Conservation (phyloP, 768 basidiomycete species). For the Leccinum olivaceopallidum region DNA sequence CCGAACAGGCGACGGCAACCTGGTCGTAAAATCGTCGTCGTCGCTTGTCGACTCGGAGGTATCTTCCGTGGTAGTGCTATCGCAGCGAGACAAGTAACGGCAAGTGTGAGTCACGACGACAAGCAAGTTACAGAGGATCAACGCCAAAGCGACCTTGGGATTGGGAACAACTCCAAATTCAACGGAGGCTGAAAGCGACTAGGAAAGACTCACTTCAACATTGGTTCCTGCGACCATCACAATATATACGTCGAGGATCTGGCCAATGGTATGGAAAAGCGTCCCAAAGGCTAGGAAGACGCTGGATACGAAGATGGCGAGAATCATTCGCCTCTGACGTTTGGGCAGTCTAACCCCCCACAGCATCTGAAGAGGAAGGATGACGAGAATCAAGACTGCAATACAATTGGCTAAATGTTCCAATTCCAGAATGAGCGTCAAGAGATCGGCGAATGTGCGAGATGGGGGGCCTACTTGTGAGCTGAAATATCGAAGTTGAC, state of each 20-base stretch:
- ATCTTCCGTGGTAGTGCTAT: not conserved
- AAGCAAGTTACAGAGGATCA: not conserved
- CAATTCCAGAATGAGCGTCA: not conserved
- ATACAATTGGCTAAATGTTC: not conserved
- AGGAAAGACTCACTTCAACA: not conserved
- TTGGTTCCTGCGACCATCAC: not conserved
- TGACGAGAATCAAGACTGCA: not conserved
- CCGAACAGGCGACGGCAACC: not conserved
- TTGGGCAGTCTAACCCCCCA: slow-evolving; percentile 22
- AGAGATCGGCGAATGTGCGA: not conserved
- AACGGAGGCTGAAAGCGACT: not conserved
- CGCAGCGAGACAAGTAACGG: not conserved
- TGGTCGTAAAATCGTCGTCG: not conserved
- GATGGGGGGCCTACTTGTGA: not conserved
- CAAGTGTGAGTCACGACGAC: not conserved
- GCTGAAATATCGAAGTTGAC: not conserved
- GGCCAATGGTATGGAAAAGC: slow-evolving; percentile 13
- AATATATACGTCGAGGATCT: not conserved
- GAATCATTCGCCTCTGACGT: slow-evolving; percentile 25
- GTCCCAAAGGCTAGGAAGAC: slow-evolving; percentile 16
- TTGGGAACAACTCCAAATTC: not conserved
- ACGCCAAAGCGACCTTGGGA: not conserved
- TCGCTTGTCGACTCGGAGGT: not conserved
- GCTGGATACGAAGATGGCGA: slow-evolving; percentile 21
- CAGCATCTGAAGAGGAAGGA: slow-evolving; percentile 19